These are phyloP conservation scores for Mitragyna speciosa DNA, from an alignment of 257 asterid genomes.

Conservation along the genomic window DNA sequence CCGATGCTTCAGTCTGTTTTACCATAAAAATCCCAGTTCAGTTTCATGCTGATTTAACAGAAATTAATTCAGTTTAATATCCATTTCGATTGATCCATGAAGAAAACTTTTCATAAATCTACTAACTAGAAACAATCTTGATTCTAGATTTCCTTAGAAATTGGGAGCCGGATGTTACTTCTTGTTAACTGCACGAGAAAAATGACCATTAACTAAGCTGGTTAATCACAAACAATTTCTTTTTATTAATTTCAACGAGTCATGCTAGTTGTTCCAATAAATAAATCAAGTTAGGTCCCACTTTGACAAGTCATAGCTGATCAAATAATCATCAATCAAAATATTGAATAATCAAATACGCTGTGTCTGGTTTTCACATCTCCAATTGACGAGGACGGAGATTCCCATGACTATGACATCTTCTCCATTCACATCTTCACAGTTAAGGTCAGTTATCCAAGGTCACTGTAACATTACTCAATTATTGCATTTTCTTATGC, in stretches of 20 bases:
- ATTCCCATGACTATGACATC: neutral
- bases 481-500: neutral
- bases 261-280: neutral
- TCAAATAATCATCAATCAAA: neutral
- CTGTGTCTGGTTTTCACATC: constrained; percentile 16
- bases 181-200: neutral
- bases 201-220: neutral
- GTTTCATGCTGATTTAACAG: neutral
- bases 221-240: neutral
- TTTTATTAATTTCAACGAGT: neutral
- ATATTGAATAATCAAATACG: neutral
- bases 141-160: neutral
- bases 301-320: neutral
- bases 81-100: neutral
- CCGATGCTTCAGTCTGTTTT: constrained; percentile 83
- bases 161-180: neutral
- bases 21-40: constrained; percentile 1
- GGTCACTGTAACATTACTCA: neutral
- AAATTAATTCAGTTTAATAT: neutral
- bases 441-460: neutral
- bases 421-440: neutral
- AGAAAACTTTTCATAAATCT: neutral
- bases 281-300: neutral
- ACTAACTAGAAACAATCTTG: neutral
- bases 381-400: neutral